Evolutionary conservation across 331 rosid species (phyloP).

Genomic region (Erythrophleum ivorense): DNA sequence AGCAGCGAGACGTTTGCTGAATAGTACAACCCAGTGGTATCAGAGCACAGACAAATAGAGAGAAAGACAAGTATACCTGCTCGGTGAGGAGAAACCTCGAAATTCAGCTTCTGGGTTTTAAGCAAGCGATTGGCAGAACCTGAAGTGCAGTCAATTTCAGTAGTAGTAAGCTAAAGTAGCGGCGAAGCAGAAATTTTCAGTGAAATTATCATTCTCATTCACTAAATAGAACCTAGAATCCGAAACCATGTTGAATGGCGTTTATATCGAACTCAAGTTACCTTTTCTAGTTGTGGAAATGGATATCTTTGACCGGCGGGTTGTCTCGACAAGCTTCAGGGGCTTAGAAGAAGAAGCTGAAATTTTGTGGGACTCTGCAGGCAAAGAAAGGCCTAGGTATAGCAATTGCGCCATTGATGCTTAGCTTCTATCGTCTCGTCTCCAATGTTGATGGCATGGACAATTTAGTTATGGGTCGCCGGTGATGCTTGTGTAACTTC

Average conservation of each 20-base stretch:
- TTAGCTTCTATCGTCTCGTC: neutral
- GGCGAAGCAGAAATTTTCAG: neutral
- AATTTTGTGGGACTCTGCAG: constrained; percentile 36
- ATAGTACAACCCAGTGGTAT: neutral
- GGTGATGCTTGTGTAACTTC: no score
- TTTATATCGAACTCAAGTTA: constrained; percentile 30
- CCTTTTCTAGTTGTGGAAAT: constrained; percentile 55
- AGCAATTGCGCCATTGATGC: constrained; percentile 57
- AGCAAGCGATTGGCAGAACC: constrained; percentile 48
- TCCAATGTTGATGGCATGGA: neutral
- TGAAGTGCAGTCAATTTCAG: constrained; percentile 40
- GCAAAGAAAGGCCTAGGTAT: constrained; percentile 34
- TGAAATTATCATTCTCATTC: constrained; percentile 1
- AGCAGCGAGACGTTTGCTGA: neutral
- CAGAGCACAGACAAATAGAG: neutral
- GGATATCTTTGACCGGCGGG: constrained; percentile 38
- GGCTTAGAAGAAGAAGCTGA: constrained; percentile 45
- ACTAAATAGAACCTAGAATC: neutral
- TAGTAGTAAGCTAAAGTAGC: constrained; percentile 2
- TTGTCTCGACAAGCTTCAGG: constrained; percentile 44
- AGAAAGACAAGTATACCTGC: constrained; percentile 56
- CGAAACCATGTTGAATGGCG: neutral
- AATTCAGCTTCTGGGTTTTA: constrained; percentile 71
- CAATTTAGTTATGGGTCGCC: no score
- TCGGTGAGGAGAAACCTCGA: constrained; percentile 86